Conservation (phyloP, 192 early-diverging fungal species). For the Backusella circina region DNA sequence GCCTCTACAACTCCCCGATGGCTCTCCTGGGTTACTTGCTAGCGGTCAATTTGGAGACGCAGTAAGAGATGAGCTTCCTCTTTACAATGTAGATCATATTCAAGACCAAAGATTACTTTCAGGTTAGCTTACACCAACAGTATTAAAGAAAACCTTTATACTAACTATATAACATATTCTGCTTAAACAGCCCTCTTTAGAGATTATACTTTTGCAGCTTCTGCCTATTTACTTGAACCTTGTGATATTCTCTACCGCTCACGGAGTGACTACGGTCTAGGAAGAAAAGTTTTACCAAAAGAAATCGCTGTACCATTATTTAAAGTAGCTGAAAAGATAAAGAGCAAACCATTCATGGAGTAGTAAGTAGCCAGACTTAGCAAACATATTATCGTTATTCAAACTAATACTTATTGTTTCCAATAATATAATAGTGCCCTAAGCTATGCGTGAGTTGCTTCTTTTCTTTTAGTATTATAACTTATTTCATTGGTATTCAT, state of each 20-base stretch:
- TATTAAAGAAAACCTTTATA: background rate
- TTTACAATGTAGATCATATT: constrained; percentile 69
- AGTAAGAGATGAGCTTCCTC: constrained; percentile 65
- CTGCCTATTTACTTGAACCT: constrained; percentile 86
- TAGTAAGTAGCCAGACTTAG: constrained; percentile 33
- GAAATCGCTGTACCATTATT: constrained; percentile 78
- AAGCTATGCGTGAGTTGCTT: constrained; percentile 50
- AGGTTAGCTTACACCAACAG: constrained; percentile 32
- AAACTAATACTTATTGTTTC: background rate
- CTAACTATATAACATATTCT: background rate
- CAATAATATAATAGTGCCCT: constrained; percentile 38
- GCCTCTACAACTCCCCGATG: constrained; percentile 68
- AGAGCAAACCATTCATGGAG: constrained; percentile 76
- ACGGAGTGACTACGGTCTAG: constrained; percentile 75
- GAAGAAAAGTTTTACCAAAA: constrained; percentile 66
- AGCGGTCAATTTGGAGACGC: constrained; percentile 77
- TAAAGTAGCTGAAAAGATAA: constrained; percentile 65
- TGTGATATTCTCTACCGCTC: constrained; percentile 77
- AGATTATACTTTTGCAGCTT: constrained; percentile 85
- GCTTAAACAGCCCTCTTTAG: constrained; percentile 63
- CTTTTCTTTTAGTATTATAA: background rate
- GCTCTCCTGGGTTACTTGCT: constrained; percentile 70
- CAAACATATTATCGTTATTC: background rate
- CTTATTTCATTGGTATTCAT: background rate
- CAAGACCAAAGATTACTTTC: constrained; percentile 70